Base-by-base conservation (phyloP, 163 green algal species). In the Chloromonas sp. region DNA sequence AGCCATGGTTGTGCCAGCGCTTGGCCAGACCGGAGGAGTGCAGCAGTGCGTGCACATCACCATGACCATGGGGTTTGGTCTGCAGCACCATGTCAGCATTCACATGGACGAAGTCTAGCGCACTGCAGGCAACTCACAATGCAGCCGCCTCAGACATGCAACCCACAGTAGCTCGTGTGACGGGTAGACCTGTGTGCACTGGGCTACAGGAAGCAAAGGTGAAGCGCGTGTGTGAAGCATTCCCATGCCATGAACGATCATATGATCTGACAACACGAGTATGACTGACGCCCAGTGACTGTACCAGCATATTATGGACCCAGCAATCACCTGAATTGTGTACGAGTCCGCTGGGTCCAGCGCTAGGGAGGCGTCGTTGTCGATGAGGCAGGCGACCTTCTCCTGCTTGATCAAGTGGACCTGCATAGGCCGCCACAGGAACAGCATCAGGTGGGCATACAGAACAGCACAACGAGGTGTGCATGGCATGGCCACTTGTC, bases 41-140 rank as follows among this genome's bases (percentile, higher is more conserved):
- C 84, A 99, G 92, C 88, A 99, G 93, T 77, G 94, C 92, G 88
- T 99, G 97, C 84, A 99, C 97, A 86, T 99, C 97, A 58, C 97
- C 97, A 85, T 99, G 97, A 0, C 97, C 97, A 87, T 99, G 97
- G 3, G 97, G 97, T 92, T 99, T 99, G 81, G 95, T 98, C 90
- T 98, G 94, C 58, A 93, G 36, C 78, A 13, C 5, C 74, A 80
- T 14, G 15, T 14, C 8, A 8, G 13, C 74, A 80, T n/a, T 60
- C 74, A 80, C 74, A 80, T n/a, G 58, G 15, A 80, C 74, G 58
- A 14, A 80, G 15, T 60, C 1, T 15, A 78, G 1, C n/a, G 1
- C 36, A 36, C 36, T 36, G 36, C 36, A 36, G 36, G 36, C 36
- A 36, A 36, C 36, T 36, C 36, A 36, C 36, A 36, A 36, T 36